Evolutionary conservation across 768 basidiomycete species (phyloP), one percentile per base, ranked within the genome.

Genomic region (Mrakia hoshinonis): DNA sequence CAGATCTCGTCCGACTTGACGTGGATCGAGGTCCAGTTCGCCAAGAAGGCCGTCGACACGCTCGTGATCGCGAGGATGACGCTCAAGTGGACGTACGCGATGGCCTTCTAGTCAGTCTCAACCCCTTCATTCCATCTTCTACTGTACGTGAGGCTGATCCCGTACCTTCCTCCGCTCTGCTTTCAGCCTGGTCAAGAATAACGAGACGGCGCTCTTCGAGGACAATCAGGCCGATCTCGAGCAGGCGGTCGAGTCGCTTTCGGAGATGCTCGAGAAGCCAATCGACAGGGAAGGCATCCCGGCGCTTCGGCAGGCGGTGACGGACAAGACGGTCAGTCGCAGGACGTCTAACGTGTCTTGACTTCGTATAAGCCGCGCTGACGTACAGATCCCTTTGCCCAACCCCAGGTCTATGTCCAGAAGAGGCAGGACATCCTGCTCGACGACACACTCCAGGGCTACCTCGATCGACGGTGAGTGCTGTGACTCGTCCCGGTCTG

Each of bases 1-100:
- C 96, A 98, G 82, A 85, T 92, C 74, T 88, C 87, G 13, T 92
- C 91, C 2, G 84, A 87, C 68, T 81, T 99, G 48, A 93, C 92
- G 2, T 99, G 96, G 96, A 99, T 99, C 75, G 94, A 99, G 81
- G 93, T 88, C 38, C 95, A 98, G 81, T 99, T 99, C 81, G 94
- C 96, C 85, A 93, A 92, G 83, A 94, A 94, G 80, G 96, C 96
- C 0, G 94, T 97, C 4, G 96, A 97, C 77, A 89, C 89, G 79
- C 85, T 91, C 48, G 85, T 89, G 76, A 88, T 79, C 91, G 96
- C 81, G 11, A 87, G 96, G 34, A 90, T 87, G 83, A 97, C 95
- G 48, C 86, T 99, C 71, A 98, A 97, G 81, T 99, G 96, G 95
- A 97, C 95, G 15, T 99, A 99, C 76, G 90, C 92, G 3, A 97